Evolutionary conservation across 1,139 yeast species (phyloP).

Genomic region (Yarrowia galli): DNA sequence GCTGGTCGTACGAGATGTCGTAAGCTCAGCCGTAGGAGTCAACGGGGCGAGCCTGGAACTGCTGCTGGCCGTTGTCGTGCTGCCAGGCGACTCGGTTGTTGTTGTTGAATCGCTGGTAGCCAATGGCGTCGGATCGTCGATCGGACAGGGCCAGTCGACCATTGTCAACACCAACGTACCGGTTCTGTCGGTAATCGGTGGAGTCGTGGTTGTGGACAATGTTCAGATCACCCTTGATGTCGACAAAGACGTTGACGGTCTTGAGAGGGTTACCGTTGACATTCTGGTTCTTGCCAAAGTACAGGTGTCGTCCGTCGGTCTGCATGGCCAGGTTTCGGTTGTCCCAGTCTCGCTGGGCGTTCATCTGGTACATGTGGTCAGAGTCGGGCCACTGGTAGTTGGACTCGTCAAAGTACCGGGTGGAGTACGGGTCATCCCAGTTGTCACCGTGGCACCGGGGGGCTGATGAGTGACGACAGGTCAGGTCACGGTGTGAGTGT

Average conservation of each 20-base stretch:
- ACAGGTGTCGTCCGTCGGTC: constrained; percentile 19
- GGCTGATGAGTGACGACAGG: too few species aligned
- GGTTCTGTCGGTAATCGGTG: neutral
- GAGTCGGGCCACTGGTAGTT: constrained; percentile 33
- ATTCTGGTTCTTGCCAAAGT: constrained; percentile 23
- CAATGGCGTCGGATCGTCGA: constrained; percentile 28
- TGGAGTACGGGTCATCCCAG: constrained; percentile 12
- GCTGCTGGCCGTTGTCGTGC: constrained; percentile 32
- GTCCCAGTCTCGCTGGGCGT: constrained; percentile 16
- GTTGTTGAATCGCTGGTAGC: constrained; percentile 14
- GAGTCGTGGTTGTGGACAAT: constrained; percentile 24
- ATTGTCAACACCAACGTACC: constrained; percentile 12
- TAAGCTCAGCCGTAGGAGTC: constrained; percentile 13
- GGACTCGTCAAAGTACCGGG: constrained; percentile 21
- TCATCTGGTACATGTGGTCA: constrained; percentile 27
- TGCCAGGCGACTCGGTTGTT: constrained; percentile 15
- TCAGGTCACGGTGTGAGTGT: too few species aligned
- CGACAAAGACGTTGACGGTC: constrained; percentile 24
- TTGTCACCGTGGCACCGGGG: neutral
- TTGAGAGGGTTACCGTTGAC: constrained; percentile 21
- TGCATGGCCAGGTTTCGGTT: constrained; percentile 29
- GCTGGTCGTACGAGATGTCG: constrained; percentile 23
- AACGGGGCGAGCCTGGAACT: constrained; percentile 24
- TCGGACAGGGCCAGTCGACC: constrained; percentile 22
- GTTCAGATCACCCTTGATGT: constrained; percentile 19